phyloP scores from a whole-genome alignment of 371 early-diverging fungal genomes.

The Mucor plumbeus region DNA sequence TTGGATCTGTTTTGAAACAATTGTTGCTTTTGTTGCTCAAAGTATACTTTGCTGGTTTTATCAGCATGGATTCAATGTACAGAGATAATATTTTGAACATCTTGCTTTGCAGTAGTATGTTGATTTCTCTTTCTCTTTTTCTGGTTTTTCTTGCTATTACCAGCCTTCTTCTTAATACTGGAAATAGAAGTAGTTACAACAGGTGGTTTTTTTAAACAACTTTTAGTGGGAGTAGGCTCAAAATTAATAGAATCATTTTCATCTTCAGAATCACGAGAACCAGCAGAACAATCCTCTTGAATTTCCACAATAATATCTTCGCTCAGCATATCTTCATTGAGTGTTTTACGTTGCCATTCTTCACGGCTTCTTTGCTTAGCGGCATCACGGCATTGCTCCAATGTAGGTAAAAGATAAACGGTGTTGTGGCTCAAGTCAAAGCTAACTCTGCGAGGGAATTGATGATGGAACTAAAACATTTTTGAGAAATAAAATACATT shows the following conservation, averaged over 20 bases:
- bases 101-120: slow-evolving; percentile 2
- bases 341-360: slow-evolving; percentile 37
- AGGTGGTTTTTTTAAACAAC: slow-evolving; percentile 34
- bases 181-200: background rate
- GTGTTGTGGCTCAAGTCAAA: slow-evolving; percentile 52
- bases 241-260: slow-evolving; percentile 7
- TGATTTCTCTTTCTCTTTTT: slow-evolving; percentile 33
- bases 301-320: slow-evolving; percentile 53
- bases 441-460: slow-evolving; percentile 44
- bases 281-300: slow-evolving; percentile 27
- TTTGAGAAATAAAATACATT: background rate
- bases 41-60: background rate
- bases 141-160: slow-evolving; percentile 20
- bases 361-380: slow-evolving; percentile 38
- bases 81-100: slow-evolving; percentile 14
- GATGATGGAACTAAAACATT: background rate
- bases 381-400: slow-evolving; percentile 41
- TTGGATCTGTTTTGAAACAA: slow-evolving; percentile 1
- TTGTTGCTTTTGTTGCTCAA: background rate
- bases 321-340: slow-evolving; percentile 44
- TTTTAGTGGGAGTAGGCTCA: slow-evolving; percentile 15
- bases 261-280: slow-evolving; percentile 13
- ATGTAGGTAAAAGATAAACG: slow-evolving; percentile 47
- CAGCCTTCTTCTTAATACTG: background rate
- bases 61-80: slow-evolving; percentile 29